phyloP scores from a whole-genome alignment of 306 rosid species.

The Calophaca sinica region DNA sequence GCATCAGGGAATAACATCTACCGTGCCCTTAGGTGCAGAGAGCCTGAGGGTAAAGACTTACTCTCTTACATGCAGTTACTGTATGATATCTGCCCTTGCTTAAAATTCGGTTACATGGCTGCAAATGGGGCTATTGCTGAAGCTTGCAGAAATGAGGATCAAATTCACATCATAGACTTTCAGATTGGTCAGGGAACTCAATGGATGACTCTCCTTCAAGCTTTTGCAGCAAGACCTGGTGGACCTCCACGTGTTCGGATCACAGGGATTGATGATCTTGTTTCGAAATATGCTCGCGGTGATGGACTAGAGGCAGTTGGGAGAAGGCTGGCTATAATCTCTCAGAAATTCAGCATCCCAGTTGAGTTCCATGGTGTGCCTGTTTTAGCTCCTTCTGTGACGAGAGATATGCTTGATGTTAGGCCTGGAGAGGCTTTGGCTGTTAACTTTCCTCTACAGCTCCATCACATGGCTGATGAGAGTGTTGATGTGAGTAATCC shows the following conservation, averaged over 20 bases:
- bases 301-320: conserved; percentile 71
- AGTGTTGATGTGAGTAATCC: conserved; percentile 81
- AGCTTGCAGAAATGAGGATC: conserved; percentile 83
- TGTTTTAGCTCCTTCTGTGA: conserved; percentile 69
- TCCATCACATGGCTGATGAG: conserved; percentile 93
- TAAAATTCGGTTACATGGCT: conserved; percentile 94
- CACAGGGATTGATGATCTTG: conserved; percentile 85
- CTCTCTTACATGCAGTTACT: conserved; percentile 78
- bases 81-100: conserved; percentile 85
- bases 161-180: conserved; percentile 86
- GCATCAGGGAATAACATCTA: conserved; percentile 76
- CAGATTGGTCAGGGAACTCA: conserved; percentile 85
- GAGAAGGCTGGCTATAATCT: conserved; percentile 58
- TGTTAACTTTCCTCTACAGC: conserved; percentile 84
- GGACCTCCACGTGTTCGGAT: conserved; percentile 84
- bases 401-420: conserved; percentile 71
- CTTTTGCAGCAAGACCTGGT: conserved; percentile 85
- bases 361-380: conserved; percentile 80
- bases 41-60: conserved; percentile 78
- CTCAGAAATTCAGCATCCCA: conserved; percentile 62
- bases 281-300: conserved; percentile 75
- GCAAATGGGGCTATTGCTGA: conserved; percentile 94
- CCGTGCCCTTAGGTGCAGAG: conserved; percentile 71
- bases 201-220: conserved; percentile 93
- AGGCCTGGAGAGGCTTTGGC: conserved; percentile 84